Evolutionary conservation across 129 eudicot species (phyloP).

Genomic region (Erigeron canadensis): DNA sequence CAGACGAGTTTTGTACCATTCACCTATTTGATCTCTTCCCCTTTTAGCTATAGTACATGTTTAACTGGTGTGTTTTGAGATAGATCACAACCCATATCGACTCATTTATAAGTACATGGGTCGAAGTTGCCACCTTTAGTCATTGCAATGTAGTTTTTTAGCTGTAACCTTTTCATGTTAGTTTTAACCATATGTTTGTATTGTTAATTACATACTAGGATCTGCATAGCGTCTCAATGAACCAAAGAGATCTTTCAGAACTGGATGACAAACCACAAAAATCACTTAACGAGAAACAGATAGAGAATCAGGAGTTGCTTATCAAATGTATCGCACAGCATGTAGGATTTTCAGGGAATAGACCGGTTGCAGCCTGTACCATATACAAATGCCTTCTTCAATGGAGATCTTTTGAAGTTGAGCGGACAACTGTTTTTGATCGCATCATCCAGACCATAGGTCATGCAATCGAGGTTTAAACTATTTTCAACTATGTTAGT

Average conservation of each 20-base stretch:
- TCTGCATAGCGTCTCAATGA: constrained; percentile 71
- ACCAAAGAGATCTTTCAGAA: constrained; percentile 57
- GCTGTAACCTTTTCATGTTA: not conserved
- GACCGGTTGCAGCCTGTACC: constrained; percentile 88
- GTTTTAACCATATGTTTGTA: constrained; percentile 1
- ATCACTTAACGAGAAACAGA: constrained; percentile 92
- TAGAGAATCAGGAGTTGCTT: constrained; percentile 85
- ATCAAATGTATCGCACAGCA: constrained; percentile 71
- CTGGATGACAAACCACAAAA: constrained; percentile 88
- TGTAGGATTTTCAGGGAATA: constrained; percentile 73
- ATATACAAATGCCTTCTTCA: constrained; percentile 92
- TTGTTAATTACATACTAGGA: constrained; percentile 47
- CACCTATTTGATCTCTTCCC: not conserved
- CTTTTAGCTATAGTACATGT: not conserved
- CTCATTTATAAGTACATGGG: not conserved
- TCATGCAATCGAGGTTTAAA: constrained; percentile 86
- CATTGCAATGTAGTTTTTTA: not conserved
- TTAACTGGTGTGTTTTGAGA: not conserved
- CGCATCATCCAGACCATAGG: constrained; percentile 89
- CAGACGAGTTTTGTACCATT: not conserved
- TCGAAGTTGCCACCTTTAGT: constrained; percentile 17
- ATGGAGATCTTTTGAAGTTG: constrained; percentile 99
- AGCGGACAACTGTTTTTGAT: constrained; percentile 82
- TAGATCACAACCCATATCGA: not conserved
- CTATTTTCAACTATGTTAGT: constrained; percentile 7